Evolutionary conservation across 2,329 filamentous ascomycete genomes (phyloP).

Genomic region (Epichloe glyceriae): DNA sequence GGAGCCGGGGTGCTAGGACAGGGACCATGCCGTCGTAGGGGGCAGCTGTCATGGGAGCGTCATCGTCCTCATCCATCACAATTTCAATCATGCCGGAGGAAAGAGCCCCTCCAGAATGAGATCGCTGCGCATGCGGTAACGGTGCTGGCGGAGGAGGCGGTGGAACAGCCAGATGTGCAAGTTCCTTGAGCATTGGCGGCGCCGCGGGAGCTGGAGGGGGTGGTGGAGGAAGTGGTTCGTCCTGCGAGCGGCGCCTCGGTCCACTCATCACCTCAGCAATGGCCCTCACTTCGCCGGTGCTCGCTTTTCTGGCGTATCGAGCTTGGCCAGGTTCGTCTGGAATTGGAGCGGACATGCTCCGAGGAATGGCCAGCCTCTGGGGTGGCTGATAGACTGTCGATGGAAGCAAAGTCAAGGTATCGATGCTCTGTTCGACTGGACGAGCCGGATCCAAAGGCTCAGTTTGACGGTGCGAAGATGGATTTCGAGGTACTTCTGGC

Average conservation of each 20-base stretch:
- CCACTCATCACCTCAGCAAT: constrained; percentile 33
- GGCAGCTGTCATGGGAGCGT: constrained; percentile 16
- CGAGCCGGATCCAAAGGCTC: constrained; percentile 27
- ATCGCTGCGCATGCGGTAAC: constrained; percentile 30
- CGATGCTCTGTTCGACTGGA: constrained; percentile 17
- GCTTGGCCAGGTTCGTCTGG: constrained; percentile 24
- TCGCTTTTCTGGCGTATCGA: constrained; percentile 22
- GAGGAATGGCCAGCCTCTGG: constrained; percentile 32
- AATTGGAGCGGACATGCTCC: constrained; percentile 49
- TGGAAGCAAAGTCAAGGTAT: constrained; percentile 36
- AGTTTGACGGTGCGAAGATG: constrained; percentile 31
- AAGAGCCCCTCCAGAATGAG: constrained; percentile 30
- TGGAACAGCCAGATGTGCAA: constrained; percentile 47
- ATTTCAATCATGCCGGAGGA: constrained; percentile 50
- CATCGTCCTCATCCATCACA: constrained; percentile 49
- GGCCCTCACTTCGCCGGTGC: constrained; percentile 26
- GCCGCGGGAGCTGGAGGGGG: constrained; percentile 34
- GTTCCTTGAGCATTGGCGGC: constrained; percentile 45
- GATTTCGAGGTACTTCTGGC: constrained; percentile 44
- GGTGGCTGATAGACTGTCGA: constrained; percentile 49
- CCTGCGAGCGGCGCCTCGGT: constrained; percentile 34
- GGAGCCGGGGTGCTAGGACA: constrained; percentile 33
- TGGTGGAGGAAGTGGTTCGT: constrained; percentile 40
- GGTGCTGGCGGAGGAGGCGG: constrained; percentile 51
- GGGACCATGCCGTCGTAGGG: constrained; percentile 31